These are phyloP conservation scores for Leishmania tropica DNA, from an alignment of 208 protist genomes.

Conservation along the genomic window DNA sequence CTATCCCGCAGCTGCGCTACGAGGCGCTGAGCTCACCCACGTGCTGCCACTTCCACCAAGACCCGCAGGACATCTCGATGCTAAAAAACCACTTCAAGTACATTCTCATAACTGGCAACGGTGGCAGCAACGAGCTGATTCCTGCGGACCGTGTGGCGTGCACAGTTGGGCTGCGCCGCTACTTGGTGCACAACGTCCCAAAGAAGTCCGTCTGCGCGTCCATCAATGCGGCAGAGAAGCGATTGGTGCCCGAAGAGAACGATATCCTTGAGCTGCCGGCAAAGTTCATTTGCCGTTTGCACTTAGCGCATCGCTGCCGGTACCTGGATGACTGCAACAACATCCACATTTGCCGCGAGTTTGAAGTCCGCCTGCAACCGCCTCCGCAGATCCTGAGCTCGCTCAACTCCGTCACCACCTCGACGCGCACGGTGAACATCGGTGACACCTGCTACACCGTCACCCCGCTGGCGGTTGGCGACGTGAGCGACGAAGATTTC, in stretches of 20 bases:
- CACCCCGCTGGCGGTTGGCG: constrained; percentile 64
- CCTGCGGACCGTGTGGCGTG: constrained; percentile 72
- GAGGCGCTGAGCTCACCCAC: constrained; percentile 86
- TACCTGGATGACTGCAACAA: constrained; percentile 94
- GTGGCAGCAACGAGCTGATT: constrained; percentile 70
- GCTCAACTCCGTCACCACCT: constrained; percentile 49
- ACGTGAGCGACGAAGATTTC: constrained; percentile 79
- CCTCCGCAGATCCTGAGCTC: constrained; percentile 64
- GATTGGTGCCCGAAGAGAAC: constrained; percentile 23
- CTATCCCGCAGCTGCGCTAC: constrained; percentile 80
- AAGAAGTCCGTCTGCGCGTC: constrained; percentile 27
- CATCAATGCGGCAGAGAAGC: constrained; percentile 11
- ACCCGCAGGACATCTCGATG: constrained; percentile 76
- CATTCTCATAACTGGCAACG: constrained; percentile 72
- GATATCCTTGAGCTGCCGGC: constrained; percentile 74
- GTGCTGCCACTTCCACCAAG: constrained; percentile 81
- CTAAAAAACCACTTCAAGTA: constrained; percentile 70
- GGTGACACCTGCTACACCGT: constrained; percentile 77
- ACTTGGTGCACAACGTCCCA: constrained; percentile 73
- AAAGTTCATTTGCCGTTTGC: constrained; percentile 88
- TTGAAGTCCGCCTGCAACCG: constrained; percentile 74
- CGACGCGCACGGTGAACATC: constrained; percentile 68
- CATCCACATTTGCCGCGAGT: constrained; percentile 91
- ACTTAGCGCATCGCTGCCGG: constrained; percentile 86
- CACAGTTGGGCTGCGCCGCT: constrained; percentile 83